Conservation (phyloP, 306 rosid species). For the Quercus ilex region DNA sequence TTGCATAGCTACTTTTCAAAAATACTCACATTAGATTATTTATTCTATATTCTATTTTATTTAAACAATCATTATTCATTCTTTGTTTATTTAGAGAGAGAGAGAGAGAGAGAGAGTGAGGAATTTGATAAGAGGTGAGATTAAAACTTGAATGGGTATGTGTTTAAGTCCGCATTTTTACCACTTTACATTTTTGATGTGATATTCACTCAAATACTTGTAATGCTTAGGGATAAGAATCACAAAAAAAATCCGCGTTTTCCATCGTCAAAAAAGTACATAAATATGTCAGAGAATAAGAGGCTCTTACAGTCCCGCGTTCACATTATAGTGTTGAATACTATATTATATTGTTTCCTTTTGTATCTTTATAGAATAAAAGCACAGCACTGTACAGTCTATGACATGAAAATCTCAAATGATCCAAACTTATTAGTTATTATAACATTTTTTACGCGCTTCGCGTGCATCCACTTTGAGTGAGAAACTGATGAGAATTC, state of each 20-base stretch:
- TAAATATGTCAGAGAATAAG: too few species aligned
- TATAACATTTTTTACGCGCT: background rate
- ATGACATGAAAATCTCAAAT: background rate
- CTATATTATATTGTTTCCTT: background rate
- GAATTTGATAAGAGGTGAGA: too few species aligned
- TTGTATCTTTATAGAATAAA: background rate
- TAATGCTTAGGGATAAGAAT: accelerated
- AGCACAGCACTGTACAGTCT: background rate
- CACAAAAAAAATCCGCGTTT: too few species aligned
- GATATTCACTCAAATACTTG: accelerated
- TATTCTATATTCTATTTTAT: too few species aligned
- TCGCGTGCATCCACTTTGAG: constrained; percentile 14
- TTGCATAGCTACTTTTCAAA: accelerated
- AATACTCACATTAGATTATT: too few species aligned
- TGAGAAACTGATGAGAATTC: background rate
- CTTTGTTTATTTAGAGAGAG: too few species aligned
- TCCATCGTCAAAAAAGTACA: too few species aligned
- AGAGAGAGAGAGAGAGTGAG: too few species aligned
- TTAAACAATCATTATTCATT: too few species aligned
- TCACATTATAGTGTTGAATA: background rate
- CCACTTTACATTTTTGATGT: accelerated
- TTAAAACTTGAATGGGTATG: too few species aligned
- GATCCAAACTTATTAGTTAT: background rate
- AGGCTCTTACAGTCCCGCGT: background rate
- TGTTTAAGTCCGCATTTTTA: accelerated